These are phyloP conservation scores for Crucihimalaya himalaica DNA, from an alignment of 345 rosid genomes.

Conservation along the genomic window DNA sequence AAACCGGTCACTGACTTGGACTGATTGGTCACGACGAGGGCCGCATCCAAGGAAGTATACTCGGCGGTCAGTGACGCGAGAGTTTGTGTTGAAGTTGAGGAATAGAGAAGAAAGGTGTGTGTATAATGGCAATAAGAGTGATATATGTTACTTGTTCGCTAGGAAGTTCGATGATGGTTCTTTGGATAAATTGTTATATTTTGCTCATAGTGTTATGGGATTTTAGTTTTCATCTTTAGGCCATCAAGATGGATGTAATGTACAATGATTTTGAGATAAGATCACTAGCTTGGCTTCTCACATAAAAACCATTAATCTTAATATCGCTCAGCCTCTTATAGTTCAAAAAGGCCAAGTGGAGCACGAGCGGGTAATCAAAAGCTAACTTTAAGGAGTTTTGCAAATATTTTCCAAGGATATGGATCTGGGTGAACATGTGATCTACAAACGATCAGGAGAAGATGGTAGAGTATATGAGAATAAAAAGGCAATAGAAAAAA, in stretches of 20 bases:
- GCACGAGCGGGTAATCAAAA: no score
- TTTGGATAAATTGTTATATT: slow-evolving; percentile 51
- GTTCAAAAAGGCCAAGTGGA: no score
- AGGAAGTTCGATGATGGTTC: slow-evolving; percentile 67
- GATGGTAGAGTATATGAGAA: no score
- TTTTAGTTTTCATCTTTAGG: slow-evolving; percentile 27
- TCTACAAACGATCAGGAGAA: no score
- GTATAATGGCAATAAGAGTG: slow-evolving; percentile 54
- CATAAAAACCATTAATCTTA: no score
- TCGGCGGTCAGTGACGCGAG: slow-evolving; percentile 46
- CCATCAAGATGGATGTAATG: not conserved
- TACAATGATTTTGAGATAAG: no score
- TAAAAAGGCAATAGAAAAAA: no score
- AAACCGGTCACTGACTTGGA: slow-evolving; percentile 67
- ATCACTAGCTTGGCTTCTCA: no score
- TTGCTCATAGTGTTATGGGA: slow-evolving; percentile 55
- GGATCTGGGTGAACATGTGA: no score
- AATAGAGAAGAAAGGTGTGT: slow-evolving; percentile 44
- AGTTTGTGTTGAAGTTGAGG: slow-evolving; percentile 59
- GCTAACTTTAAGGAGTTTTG: no score
- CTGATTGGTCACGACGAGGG: slow-evolving; percentile 80
- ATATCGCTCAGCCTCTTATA: no score
- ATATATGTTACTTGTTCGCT: slow-evolving; percentile 72
- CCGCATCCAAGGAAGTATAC: slow-evolving; percentile 67
- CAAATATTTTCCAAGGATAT: no score